Evolutionary conservation across 352 stramenopile genomes (phyloP), one percentile per base, ranked within the genome.

Genomic region (Saprolegnia parasitica): DNA sequence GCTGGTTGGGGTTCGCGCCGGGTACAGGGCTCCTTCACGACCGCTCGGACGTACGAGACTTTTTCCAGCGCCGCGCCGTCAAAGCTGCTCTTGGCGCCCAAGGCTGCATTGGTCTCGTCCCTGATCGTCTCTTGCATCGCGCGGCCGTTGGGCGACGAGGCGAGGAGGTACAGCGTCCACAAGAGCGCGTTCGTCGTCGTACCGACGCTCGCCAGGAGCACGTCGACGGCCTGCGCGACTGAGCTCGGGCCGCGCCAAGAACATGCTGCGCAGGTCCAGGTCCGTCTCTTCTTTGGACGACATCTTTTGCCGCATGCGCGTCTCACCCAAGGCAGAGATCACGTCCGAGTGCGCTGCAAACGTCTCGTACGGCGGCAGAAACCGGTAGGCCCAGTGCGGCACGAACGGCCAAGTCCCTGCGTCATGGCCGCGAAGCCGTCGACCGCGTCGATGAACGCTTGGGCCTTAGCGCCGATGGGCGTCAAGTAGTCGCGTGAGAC

Each of bases 21-120:
- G 52, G 52, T 60, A 60, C 35, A 60, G 11, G 13, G 1, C 35
- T 60, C 52, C 52, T 60, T 60, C 13, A 60, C 52, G 35, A 35
- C 24, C 13, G 52, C 52, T 60, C 52, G 52, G 1, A 60, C 35
- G 9, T 60, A 60, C 16, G 52, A 40, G 24, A 60, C 11, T 9
- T 60, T 35, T 21, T n/a, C n/a, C 11, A 60, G 52, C 24, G 20
- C 52, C 13, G 11, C 52, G 16, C 11, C 24, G 9, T 60, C 52
- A 24, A 60, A 21, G 24, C 24, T 40, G 13, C 3, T 10, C 3
- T 60, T 60, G 24, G 3, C 35, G 11, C n/a, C n/a, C 52, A 60
- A 21, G n/a, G 52, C 52, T 3, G 35, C 24, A 9, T 26, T 24
- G 13, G 20, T 9, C 35, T 60, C 52, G 35, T 60, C n/a, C 11